A percentile compares a stretch with the other conserved stretches of the same genome.
Conservation (phyloP, 371 early-diverging fungal species). For the Lichtheimia ramosa region DNA sequence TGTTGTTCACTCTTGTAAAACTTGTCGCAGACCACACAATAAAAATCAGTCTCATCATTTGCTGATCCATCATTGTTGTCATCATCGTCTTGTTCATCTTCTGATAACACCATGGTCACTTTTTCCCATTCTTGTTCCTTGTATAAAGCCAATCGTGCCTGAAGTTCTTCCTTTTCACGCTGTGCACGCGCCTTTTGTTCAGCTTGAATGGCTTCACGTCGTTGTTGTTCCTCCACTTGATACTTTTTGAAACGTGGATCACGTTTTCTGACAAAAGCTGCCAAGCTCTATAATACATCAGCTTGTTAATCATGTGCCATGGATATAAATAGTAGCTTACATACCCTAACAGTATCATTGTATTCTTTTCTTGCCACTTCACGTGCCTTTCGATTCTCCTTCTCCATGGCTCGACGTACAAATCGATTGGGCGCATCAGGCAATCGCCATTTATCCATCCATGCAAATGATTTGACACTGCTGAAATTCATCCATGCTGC, state of each 20-base stretch:
- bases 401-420: constrained; percentile 85
- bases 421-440: constrained; percentile 83
- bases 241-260: constrained; percentile 75
- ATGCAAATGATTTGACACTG: constrained; percentile 80
- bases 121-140: constrained; percentile 69
- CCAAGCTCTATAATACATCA: constrained; percentile 36
- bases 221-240: constrained; percentile 50
- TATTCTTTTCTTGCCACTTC: constrained; percentile 84
- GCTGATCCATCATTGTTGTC: constrained; percentile 46
- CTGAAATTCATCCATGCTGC: constrained; percentile 76
- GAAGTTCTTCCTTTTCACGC: constrained; percentile 52
- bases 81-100: constrained; percentile 30
- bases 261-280: constrained; percentile 65
- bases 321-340: not conserved
- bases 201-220: constrained; percentile 49
- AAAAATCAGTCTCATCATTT: constrained; percentile 47
- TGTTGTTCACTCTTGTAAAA: constrained; percentile 75
- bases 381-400: constrained; percentile 86
- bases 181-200: constrained; percentile 56
- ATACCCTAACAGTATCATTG: constrained; percentile 79
- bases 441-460: constrained; percentile 87
- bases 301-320: not conserved
- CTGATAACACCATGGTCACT: constrained; percentile 25
- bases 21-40: constrained; percentile 85
- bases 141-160: constrained; percentile 50